These are phyloP conservation scores for Chaetomium strumarium DNA, from an alignment of 2,329 filamentous ascomycete species.

Conservation along the genomic window DNA sequence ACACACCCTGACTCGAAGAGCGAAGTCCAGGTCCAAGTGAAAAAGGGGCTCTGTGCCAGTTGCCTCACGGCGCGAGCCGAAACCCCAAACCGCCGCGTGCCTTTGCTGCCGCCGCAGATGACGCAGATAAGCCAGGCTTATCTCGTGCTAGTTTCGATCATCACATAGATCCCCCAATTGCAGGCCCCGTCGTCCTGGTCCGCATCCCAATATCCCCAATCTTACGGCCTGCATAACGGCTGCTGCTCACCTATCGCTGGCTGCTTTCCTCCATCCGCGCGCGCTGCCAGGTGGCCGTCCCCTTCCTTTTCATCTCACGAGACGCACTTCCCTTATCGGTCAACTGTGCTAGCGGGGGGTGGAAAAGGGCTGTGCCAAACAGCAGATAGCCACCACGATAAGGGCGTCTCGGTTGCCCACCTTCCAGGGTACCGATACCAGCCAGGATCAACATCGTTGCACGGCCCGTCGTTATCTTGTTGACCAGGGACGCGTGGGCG, in stretches of 20 bases:
- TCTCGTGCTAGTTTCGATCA: conserved; percentile 49
- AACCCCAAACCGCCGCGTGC: conserved; percentile 5
- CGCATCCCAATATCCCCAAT: conserved; percentile 2
- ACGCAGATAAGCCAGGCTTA: conserved; percentile 54
- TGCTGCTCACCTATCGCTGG: conserved; percentile 5
- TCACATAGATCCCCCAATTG: conserved; percentile 39
- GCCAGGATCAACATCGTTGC: background rate
- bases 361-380: background rate
- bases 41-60: background rate
- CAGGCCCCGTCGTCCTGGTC: conserved; percentile 13
- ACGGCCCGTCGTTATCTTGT: background rate
- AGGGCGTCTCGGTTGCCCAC: conserved; percentile 3
- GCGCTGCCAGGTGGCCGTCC: background rate
- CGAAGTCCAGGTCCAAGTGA: background rate
- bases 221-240: conserved; percentile 11
- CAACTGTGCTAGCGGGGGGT: background rate
- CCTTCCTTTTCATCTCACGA: conserved; percentile 1
- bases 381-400: conserved; percentile 13
- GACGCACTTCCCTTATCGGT: background rate
- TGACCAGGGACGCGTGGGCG: background rate
- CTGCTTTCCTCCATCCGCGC: background rate
- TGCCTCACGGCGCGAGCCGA: background rate
- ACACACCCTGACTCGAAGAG: background rate
- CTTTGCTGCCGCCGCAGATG: conserved; percentile 37
- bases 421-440: background rate